These are phyloP conservation scores for Fusarium stilboides DNA, from an alignment of 2,329 filamentous ascomycete genomes.

Conservation along the genomic window DNA sequence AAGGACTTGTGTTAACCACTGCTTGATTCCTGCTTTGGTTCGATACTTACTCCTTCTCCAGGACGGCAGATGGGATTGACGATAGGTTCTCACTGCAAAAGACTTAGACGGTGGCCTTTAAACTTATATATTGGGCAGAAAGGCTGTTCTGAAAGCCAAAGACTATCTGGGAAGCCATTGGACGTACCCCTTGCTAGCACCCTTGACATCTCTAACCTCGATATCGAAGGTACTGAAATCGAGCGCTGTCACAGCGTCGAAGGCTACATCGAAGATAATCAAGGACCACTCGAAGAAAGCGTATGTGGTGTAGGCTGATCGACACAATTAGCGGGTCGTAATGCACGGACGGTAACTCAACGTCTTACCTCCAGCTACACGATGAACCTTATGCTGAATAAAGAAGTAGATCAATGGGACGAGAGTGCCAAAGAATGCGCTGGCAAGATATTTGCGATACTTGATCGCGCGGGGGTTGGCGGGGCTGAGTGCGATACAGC, in stretches of 20 bases:
- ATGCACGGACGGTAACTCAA: conserved; percentile 1
- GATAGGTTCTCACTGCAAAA: conserved; percentile 64
- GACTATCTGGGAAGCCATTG: conserved; percentile 91
- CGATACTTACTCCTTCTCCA: conserved; percentile 81
- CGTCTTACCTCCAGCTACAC: conserved; percentile 86
- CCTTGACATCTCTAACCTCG: conserved; percentile 89
- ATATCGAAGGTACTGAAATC: conserved; percentile 94
- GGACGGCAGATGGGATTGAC: conserved; percentile 63
- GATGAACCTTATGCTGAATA: conserved; percentile 98
- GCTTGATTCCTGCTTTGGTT: background rate
- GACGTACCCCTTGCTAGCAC: conserved; percentile 98
- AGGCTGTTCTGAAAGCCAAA: conserved; percentile 48
- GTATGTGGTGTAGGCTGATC: conserved; percentile 92
- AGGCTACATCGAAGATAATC: conserved; percentile 94
- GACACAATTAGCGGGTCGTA: conserved; percentile 32
- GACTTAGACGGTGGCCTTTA: conserved; percentile 58
- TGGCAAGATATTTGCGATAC: conserved; percentile 88
- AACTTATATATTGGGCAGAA: conserved; percentile 52
- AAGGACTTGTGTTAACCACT: conserved; percentile 45
- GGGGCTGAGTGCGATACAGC: conserved; percentile 90
- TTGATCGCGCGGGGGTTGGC: conserved; percentile 86
- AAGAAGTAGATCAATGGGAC: conserved; percentile 96
- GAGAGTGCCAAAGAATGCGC: conserved; percentile 90
- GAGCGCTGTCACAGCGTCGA: conserved; percentile 93
- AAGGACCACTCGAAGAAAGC: conserved; percentile 98